Percentiles rank a stretch among this genome's conserved stretches.
These are phyloP conservation scores for Chamaecyparis obtusa DNA, from an alignment of 75 land plant genomes.

Conservation along the genomic window DNA sequence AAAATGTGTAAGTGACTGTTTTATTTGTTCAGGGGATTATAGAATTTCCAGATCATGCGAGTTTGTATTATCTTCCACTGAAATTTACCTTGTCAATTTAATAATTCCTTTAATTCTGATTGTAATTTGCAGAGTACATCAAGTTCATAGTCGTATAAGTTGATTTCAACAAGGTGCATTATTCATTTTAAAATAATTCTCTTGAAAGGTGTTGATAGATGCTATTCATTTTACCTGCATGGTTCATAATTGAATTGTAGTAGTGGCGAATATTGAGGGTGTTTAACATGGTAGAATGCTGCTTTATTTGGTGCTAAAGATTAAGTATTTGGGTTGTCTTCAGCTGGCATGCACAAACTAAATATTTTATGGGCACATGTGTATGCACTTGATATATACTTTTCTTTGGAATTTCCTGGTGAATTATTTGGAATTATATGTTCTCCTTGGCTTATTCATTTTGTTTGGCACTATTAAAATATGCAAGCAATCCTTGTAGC, in stretches of 20 bases:
- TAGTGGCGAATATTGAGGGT: neutral
- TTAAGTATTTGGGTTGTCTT: neutral
- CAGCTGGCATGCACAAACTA: neutral
- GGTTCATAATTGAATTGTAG: neutral
- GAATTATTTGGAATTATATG: neutral
- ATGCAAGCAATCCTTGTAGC: neutral
- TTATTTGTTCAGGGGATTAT: neutral
- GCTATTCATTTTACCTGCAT: neutral
- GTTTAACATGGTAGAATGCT: neutral
- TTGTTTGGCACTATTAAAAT: neutral
- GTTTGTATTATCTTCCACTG: too few relatives aligned
- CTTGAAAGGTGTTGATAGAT: neutral
- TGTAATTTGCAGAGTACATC: neutral
- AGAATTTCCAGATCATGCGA: neutral
- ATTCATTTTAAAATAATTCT: neutral
- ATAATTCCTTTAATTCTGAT: neutral
- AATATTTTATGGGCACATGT: neutral
- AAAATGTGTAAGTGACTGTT: neutral
- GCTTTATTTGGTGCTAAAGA: neutral
- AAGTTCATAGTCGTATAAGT: neutral
- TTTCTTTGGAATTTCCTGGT: neutral
- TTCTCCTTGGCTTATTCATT: neutral
- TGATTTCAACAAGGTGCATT: neutral
- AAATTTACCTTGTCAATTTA: neutral
- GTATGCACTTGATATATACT: neutral